These are phyloP conservation scores for Candida argentea DNA, from an alignment of 805 yeast species.

Conservation along the genomic window DNA sequence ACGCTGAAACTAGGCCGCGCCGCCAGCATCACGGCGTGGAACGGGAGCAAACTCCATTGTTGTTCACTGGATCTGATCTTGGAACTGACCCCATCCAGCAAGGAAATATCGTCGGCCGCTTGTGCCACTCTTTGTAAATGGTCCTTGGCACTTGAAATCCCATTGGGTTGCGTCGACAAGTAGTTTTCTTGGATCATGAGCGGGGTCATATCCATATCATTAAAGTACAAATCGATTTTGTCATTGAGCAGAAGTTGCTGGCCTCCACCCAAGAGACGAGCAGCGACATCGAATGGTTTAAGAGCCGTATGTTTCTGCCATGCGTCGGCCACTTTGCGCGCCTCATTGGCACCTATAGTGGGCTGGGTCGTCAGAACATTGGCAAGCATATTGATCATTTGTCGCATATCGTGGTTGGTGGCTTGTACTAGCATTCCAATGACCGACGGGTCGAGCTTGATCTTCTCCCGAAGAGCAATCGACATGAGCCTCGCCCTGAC, in stretches of 20 bases:
- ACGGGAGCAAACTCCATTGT: slow-evolving; percentile 87
- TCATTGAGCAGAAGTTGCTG: slow-evolving; percentile 58
- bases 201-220: slow-evolving; percentile 91
- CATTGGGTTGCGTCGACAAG: slow-evolving; percentile 50
- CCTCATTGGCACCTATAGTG: slow-evolving; percentile 49
- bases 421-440: slow-evolving; percentile 78
- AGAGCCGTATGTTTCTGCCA: slow-evolving; percentile 90
- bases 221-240: slow-evolving; percentile 81
- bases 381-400: slow-evolving; percentile 80
- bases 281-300: slow-evolving; percentile 86
- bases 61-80: slow-evolving; percentile 86
- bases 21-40: slow-evolving; percentile 80
- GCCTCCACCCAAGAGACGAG: slow-evolving; percentile 47
- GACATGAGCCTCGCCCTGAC: slow-evolving; percentile 81
- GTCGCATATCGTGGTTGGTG: slow-evolving; percentile 87
- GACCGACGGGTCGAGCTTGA: slow-evolving; percentile 69
- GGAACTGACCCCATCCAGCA: slow-evolving; percentile 71
- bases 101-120: slow-evolving; percentile 85
- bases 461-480: slow-evolving; percentile 76
- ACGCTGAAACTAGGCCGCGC: slow-evolving; percentile 69
- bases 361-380: slow-evolving; percentile 72
- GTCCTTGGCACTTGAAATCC: slow-evolving; percentile 23
- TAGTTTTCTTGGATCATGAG: slow-evolving; percentile 95
- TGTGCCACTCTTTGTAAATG: slow-evolving; percentile 55
- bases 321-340: slow-evolving; percentile 48